Conservation (phyloP, 1,139 yeast genomes). For the Taphrina pruni region DNA sequence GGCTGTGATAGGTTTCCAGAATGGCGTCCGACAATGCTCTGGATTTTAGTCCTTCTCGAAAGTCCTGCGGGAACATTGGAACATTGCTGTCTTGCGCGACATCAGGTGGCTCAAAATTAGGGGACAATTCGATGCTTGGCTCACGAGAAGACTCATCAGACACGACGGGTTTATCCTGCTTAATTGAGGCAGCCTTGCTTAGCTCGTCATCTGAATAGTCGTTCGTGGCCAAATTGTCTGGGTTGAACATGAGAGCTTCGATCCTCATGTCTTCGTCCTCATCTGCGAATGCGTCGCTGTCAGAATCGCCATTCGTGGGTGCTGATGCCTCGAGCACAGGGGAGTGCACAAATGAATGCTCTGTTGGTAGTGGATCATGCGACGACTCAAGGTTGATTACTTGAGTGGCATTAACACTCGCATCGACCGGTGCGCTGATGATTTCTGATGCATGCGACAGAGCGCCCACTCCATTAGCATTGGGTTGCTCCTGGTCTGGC, state of each 20-base stretch:
- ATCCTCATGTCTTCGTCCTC: conserved; percentile 14
- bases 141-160: background rate
- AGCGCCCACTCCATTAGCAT: background rate
- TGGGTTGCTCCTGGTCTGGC: background rate
- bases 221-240: background rate
- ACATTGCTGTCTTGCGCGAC: background rate
- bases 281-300: conserved; percentile 7
- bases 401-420: background rate
- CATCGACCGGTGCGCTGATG: background rate
- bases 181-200: background rate
- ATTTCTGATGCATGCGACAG: too few species aligned
- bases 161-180: background rate
- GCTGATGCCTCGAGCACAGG: background rate
- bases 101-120: background rate
- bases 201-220: conserved; percentile 2
- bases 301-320: background rate
- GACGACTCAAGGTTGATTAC: too few species aligned
- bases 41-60: conserved; percentile 8
- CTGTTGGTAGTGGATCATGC: background rate
- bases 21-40: conserved; percentile 25
- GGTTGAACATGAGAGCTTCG: conserved; percentile 23
- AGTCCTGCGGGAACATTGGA: conserved; percentile 11
- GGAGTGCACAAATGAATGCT: background rate
- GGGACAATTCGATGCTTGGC: background rate
- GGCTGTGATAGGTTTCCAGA: background rate